Conservation (phyloP, 2,329 filamentous ascomycete genomes). For the Daldinia sp. region DNA sequence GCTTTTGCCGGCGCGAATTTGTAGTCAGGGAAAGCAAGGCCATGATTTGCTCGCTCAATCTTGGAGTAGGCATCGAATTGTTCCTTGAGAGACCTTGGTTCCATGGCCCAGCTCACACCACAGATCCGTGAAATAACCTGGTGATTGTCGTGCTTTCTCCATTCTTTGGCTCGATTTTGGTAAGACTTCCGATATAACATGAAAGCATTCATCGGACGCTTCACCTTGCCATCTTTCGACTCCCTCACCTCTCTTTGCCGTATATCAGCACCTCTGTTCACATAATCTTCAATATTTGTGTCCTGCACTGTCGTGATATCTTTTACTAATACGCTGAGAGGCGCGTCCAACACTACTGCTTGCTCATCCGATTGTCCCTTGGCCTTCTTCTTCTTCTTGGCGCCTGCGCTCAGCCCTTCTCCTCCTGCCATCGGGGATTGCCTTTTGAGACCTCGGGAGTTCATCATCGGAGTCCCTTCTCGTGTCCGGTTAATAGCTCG, state of each 20-base stretch:
- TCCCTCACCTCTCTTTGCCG: conserved; percentile 76
- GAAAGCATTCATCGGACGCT: conserved; percentile 96
- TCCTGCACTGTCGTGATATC: conserved; percentile 72
- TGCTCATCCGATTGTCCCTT: conserved; percentile 56
- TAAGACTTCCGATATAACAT: conserved; percentile 97
- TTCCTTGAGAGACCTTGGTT: conserved; percentile 77
- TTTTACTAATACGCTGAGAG: conserved; percentile 78
- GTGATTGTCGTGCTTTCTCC: conserved; percentile 89
- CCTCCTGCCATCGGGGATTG: conserved; percentile 53
- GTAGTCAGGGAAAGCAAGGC: conserved; percentile 87
- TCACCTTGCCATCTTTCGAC: conserved; percentile 79
- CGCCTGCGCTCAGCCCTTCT: conserved; percentile 37
- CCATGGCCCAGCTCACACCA: conserved; percentile 86
- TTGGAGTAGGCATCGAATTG: conserved; percentile 83
- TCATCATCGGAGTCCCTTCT: conserved; percentile 29
- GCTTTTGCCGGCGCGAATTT: conserved; percentile 91
- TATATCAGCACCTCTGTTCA: conserved; percentile 75
- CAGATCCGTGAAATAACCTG: conserved; percentile 91
- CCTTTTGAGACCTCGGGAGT: conserved; percentile 53
- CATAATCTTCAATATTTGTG: conserved; percentile 83
- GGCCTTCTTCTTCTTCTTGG: conserved; percentile 60
- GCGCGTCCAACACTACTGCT: conserved; percentile 69
- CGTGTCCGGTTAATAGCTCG: conserved; percentile 47
- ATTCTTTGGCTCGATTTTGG: conserved; percentile 85
- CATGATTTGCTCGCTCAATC: conserved; percentile 86